Conservation (phyloP, 352 stramenopile species). For the Phytopythium sindhum region DNA sequence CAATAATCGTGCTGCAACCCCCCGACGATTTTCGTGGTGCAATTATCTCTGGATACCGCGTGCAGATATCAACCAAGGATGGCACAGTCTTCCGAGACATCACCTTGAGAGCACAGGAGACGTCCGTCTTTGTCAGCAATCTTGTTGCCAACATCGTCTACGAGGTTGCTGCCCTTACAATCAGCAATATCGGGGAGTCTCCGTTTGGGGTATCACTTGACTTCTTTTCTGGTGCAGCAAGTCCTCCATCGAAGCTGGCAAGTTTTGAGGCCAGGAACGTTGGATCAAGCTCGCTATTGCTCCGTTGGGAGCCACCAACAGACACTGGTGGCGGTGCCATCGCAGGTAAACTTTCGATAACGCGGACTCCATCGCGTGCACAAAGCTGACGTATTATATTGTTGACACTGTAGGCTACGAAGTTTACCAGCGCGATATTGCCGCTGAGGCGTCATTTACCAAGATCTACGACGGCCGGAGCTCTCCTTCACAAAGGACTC, state of each 20-base stretch:
- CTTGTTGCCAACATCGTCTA: background rate
- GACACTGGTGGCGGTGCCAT: constrained; percentile 38
- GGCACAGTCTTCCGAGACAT: background rate
- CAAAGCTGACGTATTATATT: background rate
- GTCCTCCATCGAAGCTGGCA: background rate
- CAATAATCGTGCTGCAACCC: constrained; percentile 12
- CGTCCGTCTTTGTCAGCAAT: background rate
- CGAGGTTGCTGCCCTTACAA: background rate
- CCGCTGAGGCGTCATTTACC: background rate
- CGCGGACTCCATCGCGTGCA: background rate
- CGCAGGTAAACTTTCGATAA: constrained; percentile 17
- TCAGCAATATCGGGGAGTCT: background rate
- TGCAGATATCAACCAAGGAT: background rate
- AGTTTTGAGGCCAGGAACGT: background rate
- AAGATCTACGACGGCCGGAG: constrained; percentile 24
- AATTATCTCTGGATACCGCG: background rate
- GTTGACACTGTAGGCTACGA: constrained; percentile 20
- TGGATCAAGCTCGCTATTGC: background rate
- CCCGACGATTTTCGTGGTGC: constrained; percentile 34
- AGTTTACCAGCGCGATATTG: constrained; percentile 13
- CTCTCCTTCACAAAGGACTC: constrained; percentile 11
- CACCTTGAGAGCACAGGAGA: background rate
- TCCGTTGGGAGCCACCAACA: constrained; percentile 9
- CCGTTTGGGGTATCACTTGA: background rate
- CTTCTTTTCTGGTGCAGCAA: background rate